Evolutionary conservation across 2,329 filamentous ascomycete species (phyloP).

Genomic region (Stagonosporopsis tanaceti): DNA sequence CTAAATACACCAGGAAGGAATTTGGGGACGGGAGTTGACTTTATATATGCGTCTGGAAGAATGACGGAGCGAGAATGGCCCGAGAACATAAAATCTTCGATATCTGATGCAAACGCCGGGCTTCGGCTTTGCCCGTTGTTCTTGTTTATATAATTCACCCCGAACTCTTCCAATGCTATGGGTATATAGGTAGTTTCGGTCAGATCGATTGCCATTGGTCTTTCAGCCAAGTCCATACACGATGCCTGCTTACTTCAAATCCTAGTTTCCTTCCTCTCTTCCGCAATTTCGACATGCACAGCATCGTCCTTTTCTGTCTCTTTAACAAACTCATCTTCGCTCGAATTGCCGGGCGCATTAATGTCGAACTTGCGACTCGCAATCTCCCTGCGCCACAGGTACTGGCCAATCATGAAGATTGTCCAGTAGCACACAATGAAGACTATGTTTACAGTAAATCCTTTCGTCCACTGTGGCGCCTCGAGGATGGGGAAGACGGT

Average conservation of each 20-base stretch:
- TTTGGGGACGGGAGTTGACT: background rate
- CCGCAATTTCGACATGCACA: slow-evolving; percentile 18
- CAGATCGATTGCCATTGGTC: too few relatives aligned
- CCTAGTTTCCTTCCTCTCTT: slow-evolving; percentile 18
- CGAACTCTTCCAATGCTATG: background rate
- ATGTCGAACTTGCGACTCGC: slow-evolving; percentile 9
- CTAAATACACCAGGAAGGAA: too few relatives aligned
- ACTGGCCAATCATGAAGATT: slow-evolving; percentile 44
- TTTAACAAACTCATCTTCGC: slow-evolving; percentile 18
- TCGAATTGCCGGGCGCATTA: slow-evolving; percentile 8
- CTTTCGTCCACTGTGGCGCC: slow-evolving; percentile 40
- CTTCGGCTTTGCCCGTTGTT: background rate
- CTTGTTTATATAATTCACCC: background rate
- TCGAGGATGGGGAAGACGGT: slow-evolving; percentile 41
- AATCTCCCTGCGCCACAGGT: slow-evolving; percentile 37
- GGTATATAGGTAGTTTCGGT: too few relatives aligned
- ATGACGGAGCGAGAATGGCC: background rate
- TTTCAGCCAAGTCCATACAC: too few relatives aligned
- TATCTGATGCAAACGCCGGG: background rate
- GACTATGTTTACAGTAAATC: slow-evolving; percentile 36
- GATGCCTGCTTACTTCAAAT: slow-evolving; percentile 1
- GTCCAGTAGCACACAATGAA: slow-evolving; percentile 39
- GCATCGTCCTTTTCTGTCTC: slow-evolving; percentile 5
- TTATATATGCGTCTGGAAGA: background rate
- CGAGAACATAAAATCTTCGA: background rate